A percentile compares a stretch with the other conserved stretches of the same genome.
Conservation (phyloP, 1,284 basidiomycete genomes). For the Moesziomyces globuligerus region DNA sequence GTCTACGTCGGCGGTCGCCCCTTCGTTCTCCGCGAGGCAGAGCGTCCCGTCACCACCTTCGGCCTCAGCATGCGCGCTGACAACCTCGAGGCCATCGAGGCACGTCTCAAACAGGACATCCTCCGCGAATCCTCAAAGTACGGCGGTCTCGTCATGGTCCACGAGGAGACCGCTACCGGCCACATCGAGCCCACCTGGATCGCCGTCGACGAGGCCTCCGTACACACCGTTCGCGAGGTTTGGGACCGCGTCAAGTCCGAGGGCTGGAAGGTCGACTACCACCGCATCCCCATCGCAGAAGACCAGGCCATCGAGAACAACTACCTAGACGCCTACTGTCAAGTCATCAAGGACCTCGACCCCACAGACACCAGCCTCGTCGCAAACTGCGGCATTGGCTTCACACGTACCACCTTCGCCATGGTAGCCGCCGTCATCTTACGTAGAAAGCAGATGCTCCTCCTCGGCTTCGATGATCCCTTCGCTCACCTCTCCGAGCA, state of each 20-base stretch:
- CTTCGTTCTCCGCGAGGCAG: constrained; percentile 92
- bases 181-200: constrained; percentile 86
- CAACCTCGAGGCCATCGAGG: constrained; percentile 94
- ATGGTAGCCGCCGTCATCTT: constrained; percentile 94
- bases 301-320: constrained; percentile 66
- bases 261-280: constrained; percentile 80
- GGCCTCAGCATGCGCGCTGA: constrained; percentile 88
- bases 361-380: constrained; percentile 85
- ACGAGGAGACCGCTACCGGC: constrained; percentile 75
- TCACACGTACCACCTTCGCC: constrained; percentile 94
- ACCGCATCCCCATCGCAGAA: constrained; percentile 85
- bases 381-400: constrained; percentile 97
- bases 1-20: constrained; percentile 92
- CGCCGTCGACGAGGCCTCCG: constrained; percentile 82
- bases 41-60: constrained; percentile 83
- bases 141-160: constrained; percentile 90
- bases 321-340: constrained; percentile 85
- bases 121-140: constrained; percentile 87
- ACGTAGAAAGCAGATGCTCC: constrained; percentile 84
- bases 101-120: constrained; percentile 85
- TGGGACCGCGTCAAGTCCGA: constrained; percentile 76
- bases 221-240: constrained; percentile 87
- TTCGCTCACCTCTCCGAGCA: constrained; percentile 68
- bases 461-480: constrained; percentile 80
- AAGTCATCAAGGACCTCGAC: constrained; percentile 82